Percentiles rank a stretch among this genome's conserved stretches.
These are phyloP conservation scores for Diaporthe citrichinensis DNA, from an alignment of 2,329 filamentous ascomycete genomes.

Conservation along the genomic window DNA sequence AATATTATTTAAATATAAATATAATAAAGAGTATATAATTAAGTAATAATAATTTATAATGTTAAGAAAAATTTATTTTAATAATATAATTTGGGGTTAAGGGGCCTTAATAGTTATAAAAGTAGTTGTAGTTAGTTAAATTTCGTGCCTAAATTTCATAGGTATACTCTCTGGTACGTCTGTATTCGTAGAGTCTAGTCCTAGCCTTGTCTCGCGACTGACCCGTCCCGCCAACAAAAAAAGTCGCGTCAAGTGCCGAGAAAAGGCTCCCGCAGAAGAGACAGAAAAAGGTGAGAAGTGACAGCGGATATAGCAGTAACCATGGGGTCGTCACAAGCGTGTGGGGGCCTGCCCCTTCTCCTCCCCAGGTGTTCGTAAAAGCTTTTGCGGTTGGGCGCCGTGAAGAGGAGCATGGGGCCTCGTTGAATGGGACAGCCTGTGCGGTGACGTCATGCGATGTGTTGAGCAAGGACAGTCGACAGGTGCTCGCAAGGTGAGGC, in stretches of 20 bases:
- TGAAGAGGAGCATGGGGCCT: slow-evolving; percentile 1
- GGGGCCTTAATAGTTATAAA: too few species aligned
- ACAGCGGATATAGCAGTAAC: not conserved
- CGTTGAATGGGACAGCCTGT: not conserved
- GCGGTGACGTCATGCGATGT: slow-evolving; percentile 25
- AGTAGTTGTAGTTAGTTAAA: too few species aligned
- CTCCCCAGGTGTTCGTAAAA: slow-evolving; percentile 13
- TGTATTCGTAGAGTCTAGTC: too few species aligned
- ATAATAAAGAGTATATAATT: too few species aligned
- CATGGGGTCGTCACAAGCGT: not conserved
- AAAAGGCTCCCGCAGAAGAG: too few species aligned
- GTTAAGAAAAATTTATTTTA: too few species aligned
- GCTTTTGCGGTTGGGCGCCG: not conserved
- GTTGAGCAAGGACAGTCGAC: not conserved
- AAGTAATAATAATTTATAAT: too few species aligned
- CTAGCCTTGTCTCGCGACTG: slow-evolving; percentile 12
- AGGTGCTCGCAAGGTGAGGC: not conserved
- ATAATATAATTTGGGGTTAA: too few species aligned
- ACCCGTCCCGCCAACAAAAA: not conserved
- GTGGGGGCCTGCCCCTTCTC: not conserved
- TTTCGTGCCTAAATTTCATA: too few species aligned
- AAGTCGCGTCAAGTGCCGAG: slow-evolving; percentile 3
- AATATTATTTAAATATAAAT: too few species aligned
- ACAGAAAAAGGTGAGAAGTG: slow-evolving; percentile 21
- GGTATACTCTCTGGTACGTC: too few species aligned